Percentiles rank a stretch among this genome's conserved stretches.
Evolutionary conservation across 73 alveolate genomes (phyloP).

Genomic region (Paraurostyla sp.): DNA sequence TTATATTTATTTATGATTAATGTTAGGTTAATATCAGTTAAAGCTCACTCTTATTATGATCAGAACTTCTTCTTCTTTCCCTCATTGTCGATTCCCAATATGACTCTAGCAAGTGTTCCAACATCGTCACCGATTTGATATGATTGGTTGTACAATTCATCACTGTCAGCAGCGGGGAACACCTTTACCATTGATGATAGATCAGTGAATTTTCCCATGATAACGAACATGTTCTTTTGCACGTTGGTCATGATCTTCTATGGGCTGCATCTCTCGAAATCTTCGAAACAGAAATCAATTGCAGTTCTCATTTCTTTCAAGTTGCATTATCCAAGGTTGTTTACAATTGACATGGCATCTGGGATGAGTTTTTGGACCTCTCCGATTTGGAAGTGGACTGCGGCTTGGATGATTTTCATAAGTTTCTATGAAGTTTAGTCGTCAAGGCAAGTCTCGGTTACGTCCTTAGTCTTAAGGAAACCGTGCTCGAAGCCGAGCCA

Average conservation of each 20-base stretch:
- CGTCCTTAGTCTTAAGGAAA: too few relatives aligned
- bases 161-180: background rate
- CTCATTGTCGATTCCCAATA: background rate
- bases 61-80: too few relatives aligned
- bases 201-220: constrained; percentile 55
- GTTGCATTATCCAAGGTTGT: background rate
- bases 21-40: too few relatives aligned
- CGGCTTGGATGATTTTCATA: too few relatives aligned
- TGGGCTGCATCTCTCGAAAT: background rate
- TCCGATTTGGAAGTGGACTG: too few relatives aligned
- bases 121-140: constrained; percentile 5
- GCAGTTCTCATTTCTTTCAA: background rate
- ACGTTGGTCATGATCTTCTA: background rate
- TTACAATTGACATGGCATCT: background rate
- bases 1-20: too few relatives aligned
- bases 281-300: background rate
- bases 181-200: background rate
- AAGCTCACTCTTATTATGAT: too few relatives aligned
- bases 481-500: too few relatives aligned
- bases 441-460: too few relatives aligned
- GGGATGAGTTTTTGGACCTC: too few relatives aligned
- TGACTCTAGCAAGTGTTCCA: constrained; percentile 20
- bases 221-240: constrained; percentile 26
- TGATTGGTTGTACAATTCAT: background rate
- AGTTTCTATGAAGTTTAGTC: too few relatives aligned